Evolutionary conservation across 225 moss, liverwort and hornwort species (phyloP), one percentile per base, ranked within the genome.

Genomic region (Takakia lepidozioides): DNA sequence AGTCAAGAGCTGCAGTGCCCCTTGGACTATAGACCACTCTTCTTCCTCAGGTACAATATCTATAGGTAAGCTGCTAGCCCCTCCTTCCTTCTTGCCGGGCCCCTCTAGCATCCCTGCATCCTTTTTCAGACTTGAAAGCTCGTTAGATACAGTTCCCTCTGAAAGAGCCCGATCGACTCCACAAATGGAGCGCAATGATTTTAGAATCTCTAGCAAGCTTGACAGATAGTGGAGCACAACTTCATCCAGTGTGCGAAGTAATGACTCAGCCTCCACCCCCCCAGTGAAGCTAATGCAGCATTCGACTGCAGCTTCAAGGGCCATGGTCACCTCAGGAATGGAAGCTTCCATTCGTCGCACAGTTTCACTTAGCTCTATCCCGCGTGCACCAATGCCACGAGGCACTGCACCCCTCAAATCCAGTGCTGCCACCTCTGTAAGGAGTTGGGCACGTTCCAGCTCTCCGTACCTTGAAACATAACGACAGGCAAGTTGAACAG

Each of bases 391-490:
- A 30, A 98, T 45, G 58, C 83, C 87, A 46, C 98, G 83, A 17
- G 77, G 71, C 38, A 88, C 85, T 54, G 91, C 91, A 41, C 82
- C 84, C 45, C 76, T 77, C 56, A 98, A 69, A 65, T 88, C 83
- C 59, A 98, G 55, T 34, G 71, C 59, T 23, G 78, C 50, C 19
- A 98, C 65, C 57, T 83, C 91, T 60, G 60, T 67, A 21, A 85
- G 38, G 34, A 98, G 75, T 68, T 98, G 91, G 13, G 48, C 43
- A 25, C 87, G 98, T 72, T 98, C 98, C 62, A 91, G 78, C 32
- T 98, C 98, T 43, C 85, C 91, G 59, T 98, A 98, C 64, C 95
- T 95, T 73, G n/a, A n/a, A n/a, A n/a, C n/a, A n/a, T n/a, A n/a
- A n/a, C n/a, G n/a, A n/a, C n/a, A n/a, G n/a, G n/a, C n/a, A n/a